A percentile compares a stretch with the other conserved stretches of the same genome.
These are phyloP conservation scores for Forsythia viridissima DNA, from an alignment of 257 asterid genomes.

Conservation along the genomic window DNA sequence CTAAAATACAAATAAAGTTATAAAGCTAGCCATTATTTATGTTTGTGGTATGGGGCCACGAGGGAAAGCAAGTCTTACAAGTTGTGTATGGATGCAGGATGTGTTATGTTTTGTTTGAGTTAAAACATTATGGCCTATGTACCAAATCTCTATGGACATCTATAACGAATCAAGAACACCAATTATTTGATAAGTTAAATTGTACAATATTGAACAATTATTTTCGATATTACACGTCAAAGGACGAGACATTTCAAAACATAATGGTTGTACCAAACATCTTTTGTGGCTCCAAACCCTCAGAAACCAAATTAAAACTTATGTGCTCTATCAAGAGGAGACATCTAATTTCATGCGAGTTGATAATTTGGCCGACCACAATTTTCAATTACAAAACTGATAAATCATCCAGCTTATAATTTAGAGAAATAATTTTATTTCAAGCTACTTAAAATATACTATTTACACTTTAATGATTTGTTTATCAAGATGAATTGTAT, in stretches of 20 bases:
- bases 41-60: not conserved
- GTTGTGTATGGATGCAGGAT: not conserved
- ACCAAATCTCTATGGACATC: not conserved
- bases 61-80: not conserved
- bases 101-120: not conserved
- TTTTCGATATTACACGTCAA: not conserved
- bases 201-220: not conserved
- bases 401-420: too few species aligned
- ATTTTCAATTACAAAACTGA: not conserved
- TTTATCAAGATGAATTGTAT: too few species aligned
- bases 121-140: not conserved
- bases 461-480: too few species aligned
- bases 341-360: not conserved
- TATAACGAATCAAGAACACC: not conserved
- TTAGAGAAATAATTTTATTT: too few species aligned
- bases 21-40: not conserved
- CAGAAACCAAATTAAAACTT: not conserved
- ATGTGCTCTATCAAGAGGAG: not conserved
- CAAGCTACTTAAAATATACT: too few species aligned
- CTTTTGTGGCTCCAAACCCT: slow-evolving; percentile 1
- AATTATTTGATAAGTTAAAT: not conserved
- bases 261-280: not conserved
- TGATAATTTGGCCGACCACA: not conserved
- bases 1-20: not conserved
- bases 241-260: not conserved